phyloP scores from a whole-genome alignment of 23 red algal genomes.

The Gracilaria gracilis region DNA sequence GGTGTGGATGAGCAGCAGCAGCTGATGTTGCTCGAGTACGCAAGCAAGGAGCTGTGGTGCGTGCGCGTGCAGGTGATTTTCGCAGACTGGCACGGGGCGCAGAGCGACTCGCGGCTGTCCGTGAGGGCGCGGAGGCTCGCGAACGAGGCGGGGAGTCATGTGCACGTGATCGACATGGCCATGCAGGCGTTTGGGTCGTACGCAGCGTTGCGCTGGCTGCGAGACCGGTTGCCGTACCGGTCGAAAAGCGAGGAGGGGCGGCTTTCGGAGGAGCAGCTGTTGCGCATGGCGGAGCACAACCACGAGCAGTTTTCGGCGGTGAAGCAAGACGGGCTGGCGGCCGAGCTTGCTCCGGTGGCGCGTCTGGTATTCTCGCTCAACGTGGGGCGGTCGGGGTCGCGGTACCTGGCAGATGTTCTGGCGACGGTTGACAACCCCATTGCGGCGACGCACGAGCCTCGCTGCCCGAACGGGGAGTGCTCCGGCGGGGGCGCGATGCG shows the following conservation, averaged over 20 bases:
- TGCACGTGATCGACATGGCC: constrained; percentile 26
- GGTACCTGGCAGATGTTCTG: constrained; percentile 65
- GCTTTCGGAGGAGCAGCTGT: not conserved
- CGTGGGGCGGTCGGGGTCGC: constrained; percentile 78
- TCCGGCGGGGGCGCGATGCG: constrained; percentile 71
- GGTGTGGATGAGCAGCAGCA: not conserved
- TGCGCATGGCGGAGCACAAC: constrained; percentile 11
- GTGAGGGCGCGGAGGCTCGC: not conserved
- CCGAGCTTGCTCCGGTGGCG: constrained; percentile 39
- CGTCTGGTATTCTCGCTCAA: constrained; percentile 81
- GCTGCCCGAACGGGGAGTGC: constrained; percentile 47
- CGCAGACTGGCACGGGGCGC: not conserved
- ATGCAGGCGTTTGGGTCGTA: constrained; percentile 48
- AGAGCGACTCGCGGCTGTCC: not conserved
- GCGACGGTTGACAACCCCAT: constrained; percentile 34
- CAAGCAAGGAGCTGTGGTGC: not conserved
- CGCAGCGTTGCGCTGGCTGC: constrained; percentile 33
- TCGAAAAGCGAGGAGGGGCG: not conserved
- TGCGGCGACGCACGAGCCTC: constrained; percentile 45
- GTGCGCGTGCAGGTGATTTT: constrained; percentile 35
- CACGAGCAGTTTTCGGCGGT: not conserved
- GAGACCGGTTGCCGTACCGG: not conserved
- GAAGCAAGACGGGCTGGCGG: not conserved
- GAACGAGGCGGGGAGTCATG: constrained; percentile 27
- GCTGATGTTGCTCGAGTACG: not conserved